Percentiles rank a stretch among this genome's conserved stretches.
phyloP scores from a whole-genome alignment of 1,284 basidiomycete species.

The Rhizoctonia solani region DNA sequence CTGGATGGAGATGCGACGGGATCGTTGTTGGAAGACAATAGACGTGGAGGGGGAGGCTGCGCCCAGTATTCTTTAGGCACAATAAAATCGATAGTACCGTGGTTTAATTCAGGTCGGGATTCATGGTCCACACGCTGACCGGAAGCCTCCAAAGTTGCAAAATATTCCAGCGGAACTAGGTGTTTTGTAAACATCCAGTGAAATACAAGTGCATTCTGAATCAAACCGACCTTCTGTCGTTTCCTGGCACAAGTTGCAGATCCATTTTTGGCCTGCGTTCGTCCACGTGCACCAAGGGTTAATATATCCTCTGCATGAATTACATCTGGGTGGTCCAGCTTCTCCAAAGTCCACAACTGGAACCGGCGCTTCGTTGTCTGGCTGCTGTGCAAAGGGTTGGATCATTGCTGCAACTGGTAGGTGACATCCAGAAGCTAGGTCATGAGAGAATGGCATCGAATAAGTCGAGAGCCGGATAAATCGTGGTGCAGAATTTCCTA shows the following conservation, averaged over 20 bases:
- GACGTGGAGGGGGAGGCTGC: constrained; percentile 60
- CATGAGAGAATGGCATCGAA: constrained; percentile 77
- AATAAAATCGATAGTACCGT: constrained; percentile 90
- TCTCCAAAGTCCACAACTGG: constrained; percentile 73
- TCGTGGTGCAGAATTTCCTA: constrained; percentile 71
- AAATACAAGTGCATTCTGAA: constrained; percentile 7
- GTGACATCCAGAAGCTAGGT: constrained; percentile 79
- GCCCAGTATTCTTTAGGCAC: constrained; percentile 91
- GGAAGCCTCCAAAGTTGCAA: constrained; percentile 81
- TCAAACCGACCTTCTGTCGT: constrained; percentile 72
- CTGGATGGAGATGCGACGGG: constrained; percentile 52
- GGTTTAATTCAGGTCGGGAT: constrained; percentile 83
- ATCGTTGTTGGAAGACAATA: constrained; percentile 51
- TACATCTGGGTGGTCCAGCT: constrained; percentile 84
- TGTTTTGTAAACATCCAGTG: not conserved
- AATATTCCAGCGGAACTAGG: constrained; percentile 82
- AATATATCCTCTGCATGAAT: constrained; percentile 86
- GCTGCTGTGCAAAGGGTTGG: constrained; percentile 88
- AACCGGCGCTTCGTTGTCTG: constrained; percentile 79
- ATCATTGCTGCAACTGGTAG: constrained; percentile 85
- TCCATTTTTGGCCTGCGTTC: constrained; percentile 85
- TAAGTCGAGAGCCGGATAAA: constrained; percentile 70
- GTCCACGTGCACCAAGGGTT: constrained; percentile 94
- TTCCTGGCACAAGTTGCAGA: constrained; percentile 88
- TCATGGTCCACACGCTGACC: constrained; percentile 82